Percentiles rank a stretch among this genome's conserved stretches.
phyloP scores from a whole-genome alignment of 768 basidiomycete species.

The Naganishia antarctica region DNA sequence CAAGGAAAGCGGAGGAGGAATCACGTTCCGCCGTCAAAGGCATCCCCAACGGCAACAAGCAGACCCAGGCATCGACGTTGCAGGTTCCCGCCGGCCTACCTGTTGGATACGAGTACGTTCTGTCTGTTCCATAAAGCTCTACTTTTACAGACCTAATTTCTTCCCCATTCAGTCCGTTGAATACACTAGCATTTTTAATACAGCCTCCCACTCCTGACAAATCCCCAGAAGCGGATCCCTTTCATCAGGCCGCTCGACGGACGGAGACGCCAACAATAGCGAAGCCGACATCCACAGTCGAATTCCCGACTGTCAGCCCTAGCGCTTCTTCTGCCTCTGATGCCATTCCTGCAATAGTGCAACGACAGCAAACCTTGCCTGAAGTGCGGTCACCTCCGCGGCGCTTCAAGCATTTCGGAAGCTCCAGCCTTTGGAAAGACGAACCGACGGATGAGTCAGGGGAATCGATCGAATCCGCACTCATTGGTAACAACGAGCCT shows the following conservation, averaged over 20 bases:
- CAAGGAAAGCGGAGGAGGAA: neutral
- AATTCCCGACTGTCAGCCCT: conserved; percentile 8
- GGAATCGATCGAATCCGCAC: conserved; percentile 31
- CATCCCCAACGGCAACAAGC: no score
- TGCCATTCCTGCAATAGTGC: neutral
- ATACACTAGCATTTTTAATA: neutral
- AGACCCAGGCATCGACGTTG: neutral
- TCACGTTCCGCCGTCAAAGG: neutral
- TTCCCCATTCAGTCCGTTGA: neutral
- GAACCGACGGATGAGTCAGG: conserved; percentile 35
- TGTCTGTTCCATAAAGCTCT: neutral
- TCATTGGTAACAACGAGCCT: neutral
- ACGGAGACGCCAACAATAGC: neutral
- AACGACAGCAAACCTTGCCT: conserved; percentile 38
- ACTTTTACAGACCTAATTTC: neutral
- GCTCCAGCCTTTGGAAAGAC: conserved; percentile 29
- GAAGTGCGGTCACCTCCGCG: conserved; percentile 47
- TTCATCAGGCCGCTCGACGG: neutral
- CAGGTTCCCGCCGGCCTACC: conserved; percentile 1
- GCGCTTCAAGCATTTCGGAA: conserved; percentile 20
- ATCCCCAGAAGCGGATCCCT: neutral
- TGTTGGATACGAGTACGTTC: neutral
- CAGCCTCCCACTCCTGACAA: conserved; percentile 23
- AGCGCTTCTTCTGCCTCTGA: neutral
- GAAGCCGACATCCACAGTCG: neutral